phyloP scores from a whole-genome alignment of 345 rosid species.

The Bruguiera gymnorhiza region DNA sequence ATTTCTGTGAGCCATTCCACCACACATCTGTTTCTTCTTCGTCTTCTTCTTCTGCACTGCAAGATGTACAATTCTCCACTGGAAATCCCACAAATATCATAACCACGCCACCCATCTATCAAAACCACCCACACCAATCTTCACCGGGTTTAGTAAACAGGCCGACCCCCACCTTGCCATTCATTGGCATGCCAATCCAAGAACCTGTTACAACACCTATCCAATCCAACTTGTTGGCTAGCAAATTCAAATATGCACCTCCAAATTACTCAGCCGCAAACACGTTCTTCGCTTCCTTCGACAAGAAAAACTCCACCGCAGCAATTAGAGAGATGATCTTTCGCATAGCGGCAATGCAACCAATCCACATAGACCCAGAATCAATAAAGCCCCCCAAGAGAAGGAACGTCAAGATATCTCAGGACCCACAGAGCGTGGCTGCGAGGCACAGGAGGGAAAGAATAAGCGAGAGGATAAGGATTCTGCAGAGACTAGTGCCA shows the following conservation, averaged over 20 bases:
- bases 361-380: slow-evolving; percentile 81
- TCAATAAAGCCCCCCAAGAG: slow-evolving; percentile 83
- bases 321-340: slow-evolving; percentile 88
- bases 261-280: slow-evolving; percentile 20
- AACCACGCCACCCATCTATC: slow-evolving; percentile 2
- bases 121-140: background rate
- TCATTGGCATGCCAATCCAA: slow-evolving; percentile 23
- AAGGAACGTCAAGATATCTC: slow-evolving; percentile 79
- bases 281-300: slow-evolving; percentile 28
- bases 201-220: slow-evolving; percentile 17
- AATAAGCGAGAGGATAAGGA: slow-evolving; percentile 86
- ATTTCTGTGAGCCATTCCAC: slow-evolving; percentile 34
- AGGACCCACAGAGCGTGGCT: slow-evolving; percentile 94
- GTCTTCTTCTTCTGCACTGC: background rate
- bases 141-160: background rate
- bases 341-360: slow-evolving; percentile 84
- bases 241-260: slow-evolving; percentile 9
- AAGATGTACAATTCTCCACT: slow-evolving; percentile 33
- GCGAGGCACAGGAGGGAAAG: slow-evolving; percentile 85
- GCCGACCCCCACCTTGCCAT: slow-evolving; percentile 7
- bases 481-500: slow-evolving; percentile 82
- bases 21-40: background rate
- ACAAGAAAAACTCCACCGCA: slow-evolving; percentile 46
- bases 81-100: slow-evolving; percentile 3
- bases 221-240: slow-evolving; percentile 1